Percentiles rank a stretch among this genome's conserved stretches.
phyloP scores from a whole-genome alignment of 305 asterid species.

The Coffea humblotiana region DNA sequence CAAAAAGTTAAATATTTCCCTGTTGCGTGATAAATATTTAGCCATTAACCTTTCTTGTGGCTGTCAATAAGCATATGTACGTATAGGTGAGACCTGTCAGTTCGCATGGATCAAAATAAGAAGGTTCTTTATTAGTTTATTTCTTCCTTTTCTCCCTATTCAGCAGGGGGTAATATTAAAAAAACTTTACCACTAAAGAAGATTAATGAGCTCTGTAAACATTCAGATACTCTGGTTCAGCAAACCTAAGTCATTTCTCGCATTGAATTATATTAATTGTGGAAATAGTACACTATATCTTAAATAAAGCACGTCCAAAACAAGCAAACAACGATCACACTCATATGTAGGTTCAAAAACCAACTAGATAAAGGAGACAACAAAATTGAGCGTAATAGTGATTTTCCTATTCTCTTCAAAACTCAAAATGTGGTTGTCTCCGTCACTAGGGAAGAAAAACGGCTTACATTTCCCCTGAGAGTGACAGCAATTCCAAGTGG shows the following conservation, averaged over 20 bases:
- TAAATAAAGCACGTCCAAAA: not conserved
- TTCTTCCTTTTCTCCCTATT: not conserved
- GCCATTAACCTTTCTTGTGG: not conserved
- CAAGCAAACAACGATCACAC: too few species aligned
- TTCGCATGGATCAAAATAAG: not conserved
- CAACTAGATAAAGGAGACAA: not conserved
- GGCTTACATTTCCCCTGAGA: constrained; percentile 73
- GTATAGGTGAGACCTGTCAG: not conserved
- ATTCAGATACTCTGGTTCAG: not conserved
- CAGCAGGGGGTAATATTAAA: not conserved
- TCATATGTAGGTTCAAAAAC: not conserved
- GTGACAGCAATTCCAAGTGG: constrained; percentile 93
- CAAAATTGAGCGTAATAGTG: not conserved
- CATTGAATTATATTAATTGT: not conserved
- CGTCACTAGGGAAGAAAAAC: not conserved
- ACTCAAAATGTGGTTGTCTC: too few species aligned
- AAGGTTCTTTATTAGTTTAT: not conserved
- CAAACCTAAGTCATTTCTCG: not conserved
- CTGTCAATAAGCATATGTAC: not conserved
- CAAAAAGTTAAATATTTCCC: not conserved
- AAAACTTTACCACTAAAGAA: not conserved
- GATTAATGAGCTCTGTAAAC: not conserved
- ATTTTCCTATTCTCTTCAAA: too few species aligned
- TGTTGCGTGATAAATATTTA: too few species aligned
- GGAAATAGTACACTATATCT: not conserved